phyloP scores from a whole-genome alignment of 768 basidiomycete species.

The Rhizopogon vesiculosus region DNA sequence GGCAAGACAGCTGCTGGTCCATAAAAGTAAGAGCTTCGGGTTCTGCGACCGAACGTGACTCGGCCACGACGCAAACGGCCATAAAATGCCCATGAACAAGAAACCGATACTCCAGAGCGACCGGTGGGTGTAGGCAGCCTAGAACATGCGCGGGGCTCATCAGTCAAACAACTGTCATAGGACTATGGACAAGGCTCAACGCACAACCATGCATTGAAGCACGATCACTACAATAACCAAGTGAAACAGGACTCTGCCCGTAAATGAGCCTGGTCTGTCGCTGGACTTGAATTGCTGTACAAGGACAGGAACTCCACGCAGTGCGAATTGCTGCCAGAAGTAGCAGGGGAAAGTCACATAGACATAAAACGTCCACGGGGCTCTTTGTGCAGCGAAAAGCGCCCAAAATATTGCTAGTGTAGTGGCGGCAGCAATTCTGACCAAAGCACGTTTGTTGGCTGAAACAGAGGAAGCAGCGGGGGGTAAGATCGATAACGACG shows the following conservation, averaged over 20 bases:
- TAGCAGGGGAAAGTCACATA: slow-evolving; percentile 74
- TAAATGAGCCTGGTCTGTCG: neutral
- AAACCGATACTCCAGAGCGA: slow-evolving; percentile 70
- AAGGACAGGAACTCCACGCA: slow-evolving; percentile 17
- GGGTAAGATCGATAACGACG: slow-evolving; percentile 53
- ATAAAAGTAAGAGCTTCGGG: slow-evolving; percentile 28
- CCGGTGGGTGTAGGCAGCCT: slow-evolving; percentile 71
- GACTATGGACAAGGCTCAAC: slow-evolving; percentile 21
- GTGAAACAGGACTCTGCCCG: neutral
- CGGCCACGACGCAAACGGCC: slow-evolving; percentile 60
- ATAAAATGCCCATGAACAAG: slow-evolving; percentile 51
- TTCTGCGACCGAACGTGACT: slow-evolving; percentile 21
- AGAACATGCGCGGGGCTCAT: neutral
- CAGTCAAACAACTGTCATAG: neutral
- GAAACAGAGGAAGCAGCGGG: neutral
- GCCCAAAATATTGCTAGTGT: slow-evolving; percentile 35
- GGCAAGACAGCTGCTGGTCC: slow-evolving; percentile 47
- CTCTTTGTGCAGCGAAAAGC: slow-evolving; percentile 56
- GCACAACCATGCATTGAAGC: slow-evolving; percentile 70
- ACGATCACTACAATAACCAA: slow-evolving; percentile 32
- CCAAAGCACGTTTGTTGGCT: slow-evolving; percentile 5
- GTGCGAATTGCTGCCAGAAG: slow-evolving; percentile 64
- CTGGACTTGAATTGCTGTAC: neutral
- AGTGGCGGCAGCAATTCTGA: slow-evolving; percentile 23
- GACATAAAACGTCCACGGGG: slow-evolving; percentile 69